Evolutionary conservation across 2,329 filamentous ascomycete species (phyloP).

Genomic region (Akanthomyces muscarius): DNA sequence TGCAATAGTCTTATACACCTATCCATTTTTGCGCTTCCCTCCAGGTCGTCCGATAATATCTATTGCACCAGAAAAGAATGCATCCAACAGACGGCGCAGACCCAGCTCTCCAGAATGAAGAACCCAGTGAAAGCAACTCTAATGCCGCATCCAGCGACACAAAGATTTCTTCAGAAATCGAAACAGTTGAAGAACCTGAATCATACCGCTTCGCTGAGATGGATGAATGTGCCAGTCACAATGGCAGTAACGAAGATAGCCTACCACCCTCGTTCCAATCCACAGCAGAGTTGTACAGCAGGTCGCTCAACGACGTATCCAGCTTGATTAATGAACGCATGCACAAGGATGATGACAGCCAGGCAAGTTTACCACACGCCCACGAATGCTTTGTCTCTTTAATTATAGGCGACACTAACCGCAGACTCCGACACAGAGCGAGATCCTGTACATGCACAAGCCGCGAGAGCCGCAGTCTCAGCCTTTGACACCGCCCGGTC

Average conservation of each 20-base stretch:
- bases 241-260: slow-evolving; percentile 3
- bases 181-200: not conserved
- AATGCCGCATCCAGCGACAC: too few relatives aligned
- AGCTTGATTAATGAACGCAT: not conserved
- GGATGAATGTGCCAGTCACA: not conserved
- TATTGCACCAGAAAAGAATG: not conserved
- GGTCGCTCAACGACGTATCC: slow-evolving; percentile 13
- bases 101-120: not conserved
- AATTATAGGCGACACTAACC: not conserved
- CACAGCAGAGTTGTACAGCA: not conserved
- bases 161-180: not conserved
- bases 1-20: not conserved
- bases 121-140: not conserved
- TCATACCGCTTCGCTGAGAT: not conserved
- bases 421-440: not conserved
- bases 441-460: slow-evolving; percentile 2
- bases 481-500: slow-evolving; percentile 23
- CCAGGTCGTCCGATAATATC: not conserved
- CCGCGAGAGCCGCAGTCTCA: slow-evolving; percentile 21
- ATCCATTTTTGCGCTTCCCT: not conserved
- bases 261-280: not conserved
- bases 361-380: not conserved
- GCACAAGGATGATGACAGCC: not conserved
- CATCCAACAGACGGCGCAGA: not conserved
- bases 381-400: not conserved